These are phyloP conservation scores for Backusella parvicylindrica DNA, from an alignment of 192 early-diverging fungal species.

Conservation along the genomic window DNA sequence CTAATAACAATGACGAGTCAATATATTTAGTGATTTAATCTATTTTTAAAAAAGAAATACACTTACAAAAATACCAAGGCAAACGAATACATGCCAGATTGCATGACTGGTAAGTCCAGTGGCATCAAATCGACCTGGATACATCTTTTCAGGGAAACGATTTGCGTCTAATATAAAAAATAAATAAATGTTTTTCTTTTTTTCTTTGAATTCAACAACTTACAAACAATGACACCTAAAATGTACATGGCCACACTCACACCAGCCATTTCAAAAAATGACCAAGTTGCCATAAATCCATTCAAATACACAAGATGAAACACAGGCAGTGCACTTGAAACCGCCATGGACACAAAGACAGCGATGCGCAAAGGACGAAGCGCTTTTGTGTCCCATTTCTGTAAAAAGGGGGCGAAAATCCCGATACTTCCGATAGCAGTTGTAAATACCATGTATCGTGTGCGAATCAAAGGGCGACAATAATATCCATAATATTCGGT, in stretches of 20 bases:
- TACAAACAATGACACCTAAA: constrained; percentile 55
- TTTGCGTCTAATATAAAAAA: constrained; percentile 42
- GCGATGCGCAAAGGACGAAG: constrained; percentile 54
- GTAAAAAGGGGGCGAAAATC: constrained; percentile 47
- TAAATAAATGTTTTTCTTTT: background rate
- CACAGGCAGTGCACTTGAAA: constrained; percentile 47
- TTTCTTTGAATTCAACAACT: background rate
- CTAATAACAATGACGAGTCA: background rate
- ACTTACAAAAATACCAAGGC: constrained; percentile 54
- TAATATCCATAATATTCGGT: constrained; percentile 61
- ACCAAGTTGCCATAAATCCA: constrained; percentile 38
- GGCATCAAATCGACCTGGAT: constrained; percentile 56
- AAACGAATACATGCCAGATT: constrained; percentile 62
- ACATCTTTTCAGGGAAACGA: constrained; percentile 59
- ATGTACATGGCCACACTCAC: constrained; percentile 52
- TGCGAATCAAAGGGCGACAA: constrained; percentile 36
- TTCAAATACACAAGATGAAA: constrained; percentile 44
- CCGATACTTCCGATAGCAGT: constrained; percentile 46
- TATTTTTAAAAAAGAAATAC: background rate
- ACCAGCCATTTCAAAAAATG: constrained; percentile 47
- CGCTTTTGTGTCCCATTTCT: constrained; percentile 50
- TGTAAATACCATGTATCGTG: constrained; percentile 50
- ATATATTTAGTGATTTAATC: background rate
- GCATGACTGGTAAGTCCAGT: constrained; percentile 57
- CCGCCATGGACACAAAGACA: constrained; percentile 51